phyloP scores from a whole-genome alignment of 2,329 filamentous ascomycete species.

The Penicillium olsonii region DNA sequence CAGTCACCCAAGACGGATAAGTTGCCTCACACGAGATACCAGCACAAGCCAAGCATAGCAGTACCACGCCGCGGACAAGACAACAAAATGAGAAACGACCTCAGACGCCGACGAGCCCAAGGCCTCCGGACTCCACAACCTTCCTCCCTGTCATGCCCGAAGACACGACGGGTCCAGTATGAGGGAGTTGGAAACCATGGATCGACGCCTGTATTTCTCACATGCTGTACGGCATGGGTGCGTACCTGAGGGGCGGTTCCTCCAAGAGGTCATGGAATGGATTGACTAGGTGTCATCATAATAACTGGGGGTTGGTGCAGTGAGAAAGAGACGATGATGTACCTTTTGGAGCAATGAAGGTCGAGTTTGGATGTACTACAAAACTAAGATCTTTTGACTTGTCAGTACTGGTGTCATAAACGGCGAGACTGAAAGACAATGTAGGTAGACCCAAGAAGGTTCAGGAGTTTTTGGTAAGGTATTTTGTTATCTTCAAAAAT shows the following conservation, averaged over 20 bases:
- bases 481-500: slow-evolving; percentile 58
- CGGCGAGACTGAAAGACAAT: slow-evolving; percentile 13
- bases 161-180: slow-evolving; percentile 45
- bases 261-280: slow-evolving; percentile 59
- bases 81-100: slow-evolving; percentile 20
- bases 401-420: slow-evolving; percentile 20
- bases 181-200: slow-evolving; percentile 38
- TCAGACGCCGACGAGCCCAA: slow-evolving; percentile 29
- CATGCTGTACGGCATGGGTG: slow-evolving; percentile 20
- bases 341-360: slow-evolving; percentile 24
- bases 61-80: slow-evolving; percentile 14
- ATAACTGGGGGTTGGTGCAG: slow-evolving; percentile 25
- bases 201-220: slow-evolving; percentile 24
- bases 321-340: slow-evolving; percentile 18
- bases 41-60: slow-evolving; percentile 41
- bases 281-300: slow-evolving; percentile 64
- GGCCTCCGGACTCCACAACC: slow-evolving; percentile 43
- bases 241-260: slow-evolving; percentile 40
- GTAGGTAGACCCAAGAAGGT: slow-evolving; percentile 17
- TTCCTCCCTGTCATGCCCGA: slow-evolving; percentile 36
- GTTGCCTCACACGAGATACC: slow-evolving; percentile 26
- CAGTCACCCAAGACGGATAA: slow-evolving; percentile 43
- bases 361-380: slow-evolving; percentile 5
- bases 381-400: slow-evolving; percentile 14
- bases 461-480: slow-evolving; percentile 61